These are phyloP conservation scores for Phytopythium montanum DNA, from an alignment of 352 stramenopile species.

Conservation along the genomic window DNA sequence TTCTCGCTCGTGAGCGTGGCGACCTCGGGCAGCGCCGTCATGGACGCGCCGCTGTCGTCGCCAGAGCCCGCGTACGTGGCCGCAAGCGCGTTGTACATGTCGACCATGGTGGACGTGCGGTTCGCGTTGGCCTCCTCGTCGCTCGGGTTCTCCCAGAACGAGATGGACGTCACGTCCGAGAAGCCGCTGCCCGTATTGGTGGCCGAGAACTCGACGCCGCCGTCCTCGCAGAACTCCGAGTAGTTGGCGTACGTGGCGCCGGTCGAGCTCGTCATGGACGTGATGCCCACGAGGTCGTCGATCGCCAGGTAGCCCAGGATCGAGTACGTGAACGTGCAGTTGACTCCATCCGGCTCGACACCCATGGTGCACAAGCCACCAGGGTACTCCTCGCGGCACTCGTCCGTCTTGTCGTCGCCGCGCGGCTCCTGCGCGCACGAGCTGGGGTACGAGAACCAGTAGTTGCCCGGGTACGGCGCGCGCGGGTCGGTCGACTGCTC, in stretches of 20 bases:
- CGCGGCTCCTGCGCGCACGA: constrained; percentile 42
- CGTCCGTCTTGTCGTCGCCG: constrained; percentile 35
- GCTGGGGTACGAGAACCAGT: constrained; percentile 74
- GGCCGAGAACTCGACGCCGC: constrained; percentile 45
- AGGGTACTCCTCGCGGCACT: constrained; percentile 30
- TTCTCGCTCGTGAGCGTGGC: constrained; percentile 36
- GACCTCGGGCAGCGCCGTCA: constrained; percentile 43
- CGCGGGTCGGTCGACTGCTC: constrained; percentile 35
- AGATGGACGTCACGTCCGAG: constrained; percentile 33
- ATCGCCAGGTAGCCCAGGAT: constrained; percentile 55
- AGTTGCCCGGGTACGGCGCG: constrained; percentile 59
- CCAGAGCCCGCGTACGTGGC: constrained; percentile 18
- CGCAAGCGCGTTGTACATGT: constrained; percentile 49
- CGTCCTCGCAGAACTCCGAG: constrained; percentile 43
- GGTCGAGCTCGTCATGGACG: constrained; percentile 22
- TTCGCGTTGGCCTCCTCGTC: constrained; percentile 36
- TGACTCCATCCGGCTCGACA: constrained; percentile 35
- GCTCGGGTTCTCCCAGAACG: constrained; percentile 63
- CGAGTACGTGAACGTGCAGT: constrained; percentile 58
- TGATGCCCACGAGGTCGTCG: constrained; percentile 65
- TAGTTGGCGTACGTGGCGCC: constrained; percentile 27
- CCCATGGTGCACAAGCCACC: constrained; percentile 44
- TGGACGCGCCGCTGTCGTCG: constrained; percentile 30
- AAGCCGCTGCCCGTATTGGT: constrained; percentile 36
- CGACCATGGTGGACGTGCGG: constrained; percentile 41